Evolutionary conservation across 768 basidiomycete species (phyloP).

Genomic region (Phaeotremella skinneri): DNA sequence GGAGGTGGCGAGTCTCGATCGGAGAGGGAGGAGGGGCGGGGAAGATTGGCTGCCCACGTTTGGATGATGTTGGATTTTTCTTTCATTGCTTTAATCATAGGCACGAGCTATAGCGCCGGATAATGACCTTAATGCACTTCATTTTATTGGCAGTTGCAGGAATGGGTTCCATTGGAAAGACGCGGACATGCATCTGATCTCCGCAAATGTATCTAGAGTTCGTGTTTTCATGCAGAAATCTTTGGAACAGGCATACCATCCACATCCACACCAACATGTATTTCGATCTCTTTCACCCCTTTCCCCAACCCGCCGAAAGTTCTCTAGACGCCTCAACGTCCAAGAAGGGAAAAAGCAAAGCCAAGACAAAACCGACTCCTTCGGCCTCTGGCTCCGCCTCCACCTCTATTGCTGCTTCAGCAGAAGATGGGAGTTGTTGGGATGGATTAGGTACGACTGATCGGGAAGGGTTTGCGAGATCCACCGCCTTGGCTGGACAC

Average conservation of each 20-base stretch:
- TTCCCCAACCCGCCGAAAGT: constrained; percentile 23
- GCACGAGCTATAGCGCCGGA: not conserved
- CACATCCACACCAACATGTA: constrained; percentile 38
- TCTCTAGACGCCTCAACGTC: constrained; percentile 1
- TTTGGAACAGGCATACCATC: no score
- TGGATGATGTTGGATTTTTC: no score
- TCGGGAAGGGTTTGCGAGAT: constrained; percentile 27
- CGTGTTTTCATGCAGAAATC: no score
- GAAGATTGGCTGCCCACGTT: constrained; percentile 41
- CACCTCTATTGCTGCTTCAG: not conserved
- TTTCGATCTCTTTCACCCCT: constrained; percentile 44
- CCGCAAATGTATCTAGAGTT: no score
- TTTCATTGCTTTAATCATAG: no score
- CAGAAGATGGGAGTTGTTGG: constrained; percentile 33
- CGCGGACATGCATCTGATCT: not conserved
- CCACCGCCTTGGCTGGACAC: constrained; percentile 36
- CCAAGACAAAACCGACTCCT: constrained; percentile 27
- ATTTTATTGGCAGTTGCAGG: not conserved
- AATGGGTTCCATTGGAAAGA: not conserved
- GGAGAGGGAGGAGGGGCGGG: constrained; percentile 19
- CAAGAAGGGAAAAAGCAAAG: constrained; percentile 29
- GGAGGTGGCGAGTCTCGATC: constrained; percentile 24
- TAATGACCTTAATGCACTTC: not conserved
- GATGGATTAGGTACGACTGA: constrained; percentile 27
- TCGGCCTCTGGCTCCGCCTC: not conserved